A percentile compares a stretch with the other conserved stretches of the same genome.
phyloP scores from a whole-genome alignment of 1,284 basidiomycete species.

The Puccinia triticina region DNA sequence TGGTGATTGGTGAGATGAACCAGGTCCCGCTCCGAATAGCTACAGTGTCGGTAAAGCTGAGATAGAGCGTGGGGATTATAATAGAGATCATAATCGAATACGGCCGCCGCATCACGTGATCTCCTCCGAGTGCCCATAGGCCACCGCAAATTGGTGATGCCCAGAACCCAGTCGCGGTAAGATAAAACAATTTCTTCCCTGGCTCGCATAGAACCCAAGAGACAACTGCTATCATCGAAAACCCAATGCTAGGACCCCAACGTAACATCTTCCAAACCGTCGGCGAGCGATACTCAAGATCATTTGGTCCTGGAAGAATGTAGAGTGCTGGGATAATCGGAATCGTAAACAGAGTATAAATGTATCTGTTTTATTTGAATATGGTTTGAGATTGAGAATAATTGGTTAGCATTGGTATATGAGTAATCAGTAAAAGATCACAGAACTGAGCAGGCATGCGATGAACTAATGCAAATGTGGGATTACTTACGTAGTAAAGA shows the following conservation, averaged over 20 bases:
- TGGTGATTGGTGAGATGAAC: conserved; percentile 53
- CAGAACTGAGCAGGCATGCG: neutral
- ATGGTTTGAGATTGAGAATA: too few species aligned
- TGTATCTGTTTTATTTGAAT: neutral
- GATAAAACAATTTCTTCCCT: conserved; percentile 20
- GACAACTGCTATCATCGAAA: neutral
- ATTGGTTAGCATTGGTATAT: neutral
- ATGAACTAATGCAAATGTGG: neutral
- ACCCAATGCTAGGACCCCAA: conserved; percentile 27
- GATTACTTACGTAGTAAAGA: conserved; percentile 17
- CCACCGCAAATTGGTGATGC: conserved; percentile 23
- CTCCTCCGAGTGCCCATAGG: conserved; percentile 45
- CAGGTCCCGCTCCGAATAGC: conserved; percentile 38
- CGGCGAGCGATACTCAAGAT: neutral
- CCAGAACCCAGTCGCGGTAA: conserved; percentile 38
- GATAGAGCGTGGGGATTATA: conserved; percentile 39
- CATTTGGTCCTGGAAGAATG: conserved; percentile 23
- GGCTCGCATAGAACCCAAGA: conserved; percentile 20
- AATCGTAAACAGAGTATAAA: conserved; percentile 38
- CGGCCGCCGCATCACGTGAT: conserved; percentile 43
- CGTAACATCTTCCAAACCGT: conserved; percentile 18
- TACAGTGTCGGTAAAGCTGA: conserved; percentile 27
- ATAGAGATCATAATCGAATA: conserved; percentile 32
- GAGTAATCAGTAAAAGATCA: neutral
- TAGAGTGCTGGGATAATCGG: conserved; percentile 40